Evolutionary conservation across 495 filamentous ascomycete genomes (phyloP), one percentile per base, ranked within the genome.

Genomic region (Oidiodendron maius): DNA sequence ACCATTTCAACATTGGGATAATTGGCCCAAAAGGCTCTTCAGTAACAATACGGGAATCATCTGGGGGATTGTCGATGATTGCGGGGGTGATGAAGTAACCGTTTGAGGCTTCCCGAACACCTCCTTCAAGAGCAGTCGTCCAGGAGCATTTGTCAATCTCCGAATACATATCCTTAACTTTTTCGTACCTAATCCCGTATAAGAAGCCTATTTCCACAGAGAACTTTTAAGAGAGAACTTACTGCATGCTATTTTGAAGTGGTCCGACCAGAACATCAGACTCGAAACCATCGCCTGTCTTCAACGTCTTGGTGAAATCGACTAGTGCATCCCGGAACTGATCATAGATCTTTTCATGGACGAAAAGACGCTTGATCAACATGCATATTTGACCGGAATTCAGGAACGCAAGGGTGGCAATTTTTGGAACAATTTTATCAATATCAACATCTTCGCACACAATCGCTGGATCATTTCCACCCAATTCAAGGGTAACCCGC

Each of bases 381-480:
- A 81, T 70, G 61, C 79, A 82, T n/a, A 81, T 52, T 46, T 78
- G 72, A 16, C 75, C 75, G 0, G 64, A 72, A 63, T 74, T 74
- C 34, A 71, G 65, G 42, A 79, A 78, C 0, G 71, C 69, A 15
- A 67, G 63, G 21, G 71, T 61, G n/a, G 64, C 66, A 8, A 80
- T 71, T 50, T 79, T 64, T 0, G 68, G 68, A 23, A 75, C 76
- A 8, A 72, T 60, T n/a, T 68, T 71, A 24, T 75, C 64, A 37
- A 82, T 67, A 49, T 82, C 76, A 17, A 83, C 78, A 58, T 82
- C 78, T 0, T 70, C 64, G 45, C 71, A 75, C 36, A 84, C 60
- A 51, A 83, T 78, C 3, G 68, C 69, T 0, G 80, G 67, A 51
- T 78, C 74, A 50, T 84, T 84, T n/a, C 80, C 81, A 24, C 79